These are phyloP conservation scores for Hymenochaete sp. DNA, from an alignment of 1,284 basidiomycete species.

Conservation along the genomic window DNA sequence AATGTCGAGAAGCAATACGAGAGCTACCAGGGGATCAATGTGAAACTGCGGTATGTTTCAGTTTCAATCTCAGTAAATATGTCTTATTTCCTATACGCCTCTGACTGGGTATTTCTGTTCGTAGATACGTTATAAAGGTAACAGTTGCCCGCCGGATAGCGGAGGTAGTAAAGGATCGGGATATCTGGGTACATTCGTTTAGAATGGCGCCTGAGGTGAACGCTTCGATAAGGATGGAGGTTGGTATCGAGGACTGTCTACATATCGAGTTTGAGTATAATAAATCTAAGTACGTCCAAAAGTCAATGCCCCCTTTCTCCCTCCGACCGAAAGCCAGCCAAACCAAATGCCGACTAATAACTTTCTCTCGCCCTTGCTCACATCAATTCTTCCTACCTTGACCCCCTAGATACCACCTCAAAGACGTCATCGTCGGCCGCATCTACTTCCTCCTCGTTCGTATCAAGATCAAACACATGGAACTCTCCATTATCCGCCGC, in stretches of 20 bases:
- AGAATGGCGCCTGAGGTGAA: conserved; percentile 97
- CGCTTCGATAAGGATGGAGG: conserved; percentile 99
- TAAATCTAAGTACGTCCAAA: conserved; percentile 80
- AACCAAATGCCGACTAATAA: too few species aligned
- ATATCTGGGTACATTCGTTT: conserved; percentile 97
- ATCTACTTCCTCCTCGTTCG: conserved; percentile 98
- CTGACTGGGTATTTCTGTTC: too few species aligned
- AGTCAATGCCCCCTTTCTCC: too few species aligned
- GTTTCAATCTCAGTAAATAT: not conserved
- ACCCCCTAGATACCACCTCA: conserved; percentile 79
- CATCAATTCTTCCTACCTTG: too few species aligned
- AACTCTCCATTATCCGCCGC: conserved; percentile 92
- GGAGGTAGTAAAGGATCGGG: conserved; percentile 87
- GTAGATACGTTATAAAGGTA: conserved; percentile 89
- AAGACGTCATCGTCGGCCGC: conserved; percentile 99
- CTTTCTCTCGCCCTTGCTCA: too few species aligned
- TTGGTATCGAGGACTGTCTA: conserved; percentile 96
- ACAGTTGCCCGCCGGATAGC: conserved; percentile 86
- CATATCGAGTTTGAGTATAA: conserved; percentile 99
- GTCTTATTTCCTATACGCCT: conserved; percentile 10
- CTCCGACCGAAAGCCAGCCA: too few species aligned
- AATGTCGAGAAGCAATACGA: conserved; percentile 99
- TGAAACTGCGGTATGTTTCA: conserved; percentile 75
- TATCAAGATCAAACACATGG: conserved; percentile 99
- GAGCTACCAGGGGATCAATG: conserved; percentile 96